Evolutionary conservation across 2,329 filamentous ascomycete genomes (phyloP).

Genomic region (Neoascochyta sp.): DNA sequence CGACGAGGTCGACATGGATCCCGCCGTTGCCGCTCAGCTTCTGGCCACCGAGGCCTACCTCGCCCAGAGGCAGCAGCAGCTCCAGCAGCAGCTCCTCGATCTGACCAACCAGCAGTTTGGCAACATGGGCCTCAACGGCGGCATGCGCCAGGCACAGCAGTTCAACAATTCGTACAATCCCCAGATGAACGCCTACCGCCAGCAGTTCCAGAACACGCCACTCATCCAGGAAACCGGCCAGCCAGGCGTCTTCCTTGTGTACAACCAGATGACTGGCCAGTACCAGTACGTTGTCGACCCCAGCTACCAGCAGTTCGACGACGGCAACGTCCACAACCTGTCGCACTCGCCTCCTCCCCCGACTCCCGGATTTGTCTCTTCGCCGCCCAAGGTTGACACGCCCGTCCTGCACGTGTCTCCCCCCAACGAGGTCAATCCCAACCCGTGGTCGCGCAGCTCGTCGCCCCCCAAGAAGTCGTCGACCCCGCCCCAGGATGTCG

Average conservation of each 20-base stretch:
- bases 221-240: slow-evolving; percentile 64
- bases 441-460: slow-evolving; percentile 58
- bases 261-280: slow-evolving; percentile 82
- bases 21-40: slow-evolving; percentile 80
- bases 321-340: slow-evolving; percentile 30
- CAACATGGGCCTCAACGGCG: slow-evolving; percentile 62
- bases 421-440: slow-evolving; percentile 58
- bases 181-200: slow-evolving; percentile 58
- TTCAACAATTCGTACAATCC: slow-evolving; percentile 52
- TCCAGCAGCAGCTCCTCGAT: slow-evolving; percentile 86
- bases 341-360: slow-evolving; percentile 50
- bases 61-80: slow-evolving; percentile 87
- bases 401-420: slow-evolving; percentile 77
- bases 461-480: slow-evolving; percentile 60
- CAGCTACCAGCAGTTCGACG: slow-evolving; percentile 48
- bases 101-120: slow-evolving; percentile 58
- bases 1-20: slow-evolving; percentile 71
- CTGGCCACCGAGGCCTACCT: slow-evolving; percentile 89
- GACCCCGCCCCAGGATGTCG: slow-evolving; percentile 65
- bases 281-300: slow-evolving; percentile 76
- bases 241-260: slow-evolving; percentile 75
- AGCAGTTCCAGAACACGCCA: slow-evolving; percentile 64
- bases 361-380: slow-evolving; percentile 36
- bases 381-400: slow-evolving; percentile 39
- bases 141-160: slow-evolving; percentile 46